Evolutionary conservation across 108 stramenopile species (phyloP).

Genomic region (Cyclotella choctawhatcheeana): DNA sequence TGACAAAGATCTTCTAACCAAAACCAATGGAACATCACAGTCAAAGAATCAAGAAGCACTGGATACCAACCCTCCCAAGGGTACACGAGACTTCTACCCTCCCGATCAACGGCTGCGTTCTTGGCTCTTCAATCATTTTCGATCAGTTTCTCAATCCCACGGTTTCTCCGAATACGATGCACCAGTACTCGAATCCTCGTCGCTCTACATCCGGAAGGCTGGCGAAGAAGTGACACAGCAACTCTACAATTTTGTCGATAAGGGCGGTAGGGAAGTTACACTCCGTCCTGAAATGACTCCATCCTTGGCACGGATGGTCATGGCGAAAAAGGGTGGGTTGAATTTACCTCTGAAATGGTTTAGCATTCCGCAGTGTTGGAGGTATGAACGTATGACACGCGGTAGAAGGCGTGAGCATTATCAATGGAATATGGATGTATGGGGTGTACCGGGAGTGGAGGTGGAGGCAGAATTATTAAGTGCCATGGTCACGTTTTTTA

Average conservation of each 20-base stretch:
- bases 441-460: conserved; percentile 89
- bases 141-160: conserved; percentile 73
- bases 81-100: conserved; percentile 98
- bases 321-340: conserved; percentile 92
- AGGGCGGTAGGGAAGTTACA: conserved; percentile 88
- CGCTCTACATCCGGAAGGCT: conserved; percentile 95
- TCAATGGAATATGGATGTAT: conserved; percentile 98
- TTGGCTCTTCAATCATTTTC: conserved; percentile 96
- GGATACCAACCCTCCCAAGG: conserved; percentile 96
- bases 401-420: conserved; percentile 97
- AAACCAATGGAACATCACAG: neutral
- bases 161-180: conserved; percentile 98
- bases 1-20: conserved; percentile 61
- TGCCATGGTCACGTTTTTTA: conserved; percentile 92
- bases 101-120: conserved; percentile 92
- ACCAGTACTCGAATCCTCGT: conserved; percentile 93
- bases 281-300: conserved; percentile 98
- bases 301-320: conserved; percentile 96
- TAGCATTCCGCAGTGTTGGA: conserved; percentile 95
- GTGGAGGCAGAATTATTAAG: conserved; percentile 95
- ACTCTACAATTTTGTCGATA: conserved; percentile 97
- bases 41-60: conserved; percentile 36
- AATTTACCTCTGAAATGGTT: conserved; percentile 96
- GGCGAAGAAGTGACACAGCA: conserved; percentile 99
- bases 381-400: conserved; percentile 98